These are phyloP conservation scores for Blastocladiella emersonii DNA, from an alignment of 371 early-diverging fungal genomes.

Conservation along the genomic window DNA sequence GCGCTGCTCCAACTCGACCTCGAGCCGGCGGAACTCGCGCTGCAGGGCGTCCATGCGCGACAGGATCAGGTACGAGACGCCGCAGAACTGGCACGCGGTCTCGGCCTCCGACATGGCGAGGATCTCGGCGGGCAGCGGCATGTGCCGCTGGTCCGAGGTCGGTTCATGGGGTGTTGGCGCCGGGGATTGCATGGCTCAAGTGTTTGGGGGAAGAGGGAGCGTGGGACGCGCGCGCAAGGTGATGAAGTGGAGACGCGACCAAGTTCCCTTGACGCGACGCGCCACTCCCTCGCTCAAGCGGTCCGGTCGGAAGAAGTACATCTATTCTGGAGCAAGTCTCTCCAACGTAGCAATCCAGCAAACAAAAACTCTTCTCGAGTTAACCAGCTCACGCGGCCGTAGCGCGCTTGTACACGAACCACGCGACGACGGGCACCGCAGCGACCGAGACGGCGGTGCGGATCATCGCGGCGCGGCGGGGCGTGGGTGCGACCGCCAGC, in stretches of 20 bases:
- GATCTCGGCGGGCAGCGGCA: conserved; percentile 4
- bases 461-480: not conserved
- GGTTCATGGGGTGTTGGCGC: too few species aligned
- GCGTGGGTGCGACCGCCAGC: too few species aligned
- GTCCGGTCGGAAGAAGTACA: too few species aligned
- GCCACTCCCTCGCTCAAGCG: too few species aligned
- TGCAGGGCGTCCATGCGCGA: conserved; percentile 1
- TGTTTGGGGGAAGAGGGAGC: too few species aligned
- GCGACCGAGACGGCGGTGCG: not conserved
- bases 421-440: not conserved
- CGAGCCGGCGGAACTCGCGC: not conserved
- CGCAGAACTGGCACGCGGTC: conserved; percentile 2
- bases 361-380: too few species aligned
- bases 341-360: too few species aligned
- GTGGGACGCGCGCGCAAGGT: too few species aligned
- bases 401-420: not conserved
- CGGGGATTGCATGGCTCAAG: too few species aligned
- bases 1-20: not conserved
- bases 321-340: too few species aligned
- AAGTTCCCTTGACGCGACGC: too few species aligned
- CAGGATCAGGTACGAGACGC: conserved; percentile 3
- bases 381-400: not conserved
- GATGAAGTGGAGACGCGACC: too few species aligned
- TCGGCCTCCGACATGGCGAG: conserved; percentile 2
- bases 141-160: not conserved